phyloP scores from a whole-genome alignment of 129 eudicot species.

The Pittosporum tobira region DNA sequence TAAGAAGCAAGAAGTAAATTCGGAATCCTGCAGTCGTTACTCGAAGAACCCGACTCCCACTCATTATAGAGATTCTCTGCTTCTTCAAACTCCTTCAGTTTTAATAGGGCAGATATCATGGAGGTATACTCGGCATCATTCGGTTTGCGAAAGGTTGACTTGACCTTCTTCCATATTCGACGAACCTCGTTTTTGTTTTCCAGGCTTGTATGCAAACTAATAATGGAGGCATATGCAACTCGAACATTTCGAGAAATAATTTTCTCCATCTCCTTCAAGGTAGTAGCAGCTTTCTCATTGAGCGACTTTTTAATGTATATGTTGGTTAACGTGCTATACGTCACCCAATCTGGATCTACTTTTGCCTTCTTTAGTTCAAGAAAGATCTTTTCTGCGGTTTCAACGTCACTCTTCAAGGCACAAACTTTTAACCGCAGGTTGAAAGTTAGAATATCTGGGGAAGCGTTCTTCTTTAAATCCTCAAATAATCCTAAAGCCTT shows the following conservation, averaged over 20 bases:
- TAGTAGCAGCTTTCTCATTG: slow-evolving; percentile 48
- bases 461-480: slow-evolving; percentile 48
- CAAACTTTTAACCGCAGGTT: slow-evolving; percentile 68
- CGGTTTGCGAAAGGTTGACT: slow-evolving; percentile 50
- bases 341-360: slow-evolving; percentile 77
- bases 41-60: slow-evolving; percentile 69
- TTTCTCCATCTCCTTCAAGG: slow-evolving; percentile 79
- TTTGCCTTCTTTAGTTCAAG: slow-evolving; percentile 52
- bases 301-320: slow-evolving; percentile 51
- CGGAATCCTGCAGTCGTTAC: slow-evolving; percentile 65
- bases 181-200: slow-evolving; percentile 44
- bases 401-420: slow-evolving; percentile 35
- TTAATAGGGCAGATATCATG: slow-evolving; percentile 68
- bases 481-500: slow-evolving; percentile 46
- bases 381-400: slow-evolving; percentile 59
- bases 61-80: slow-evolving; percentile 67
- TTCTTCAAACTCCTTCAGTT: slow-evolving; percentile 52
- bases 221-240: slow-evolving; percentile 59
- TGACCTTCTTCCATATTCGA: slow-evolving; percentile 72
- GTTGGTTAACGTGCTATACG: slow-evolving; percentile 74
- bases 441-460: slow-evolving; percentile 79
- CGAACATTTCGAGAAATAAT: slow-evolving; percentile 42
- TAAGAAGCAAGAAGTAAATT: slow-evolving; percentile 73
- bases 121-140: slow-evolving; percentile 72
- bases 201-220: slow-evolving; percentile 53